A percentile compares a stretch with the other conserved stretches of the same genome.
Conservation (phyloP, 225 moss, liverwort and hornwort genomes). For the Marchantia paleacea region DNA sequence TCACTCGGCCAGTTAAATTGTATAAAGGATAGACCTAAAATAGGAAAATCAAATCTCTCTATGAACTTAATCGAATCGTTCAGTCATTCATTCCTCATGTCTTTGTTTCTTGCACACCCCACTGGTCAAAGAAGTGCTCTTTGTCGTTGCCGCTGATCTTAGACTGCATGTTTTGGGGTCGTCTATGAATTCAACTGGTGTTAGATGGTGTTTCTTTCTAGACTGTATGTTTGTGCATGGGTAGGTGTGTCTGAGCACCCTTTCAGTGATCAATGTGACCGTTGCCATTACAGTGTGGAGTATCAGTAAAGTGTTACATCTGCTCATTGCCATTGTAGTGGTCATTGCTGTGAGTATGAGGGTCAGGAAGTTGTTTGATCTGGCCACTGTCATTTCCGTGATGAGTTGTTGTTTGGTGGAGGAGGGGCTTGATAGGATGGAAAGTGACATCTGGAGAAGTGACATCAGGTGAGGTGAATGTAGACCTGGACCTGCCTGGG, state of each 20-base stretch:
- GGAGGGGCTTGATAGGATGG: not conserved
- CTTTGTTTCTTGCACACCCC: not conserved
- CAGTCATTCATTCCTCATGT: not conserved
- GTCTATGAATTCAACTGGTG: not conserved
- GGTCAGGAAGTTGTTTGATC: not conserved
- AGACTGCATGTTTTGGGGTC: not conserved
- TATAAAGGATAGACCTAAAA: not conserved
- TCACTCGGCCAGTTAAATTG: not conserved
- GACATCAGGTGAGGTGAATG: not conserved
- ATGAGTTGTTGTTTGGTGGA: too few relatives aligned
- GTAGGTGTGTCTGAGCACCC: not conserved
- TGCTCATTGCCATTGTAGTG: not conserved
- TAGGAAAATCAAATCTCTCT: not conserved
- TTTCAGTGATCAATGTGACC: not conserved
- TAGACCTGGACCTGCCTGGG: slow-evolving; percentile 8
- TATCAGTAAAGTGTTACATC: not conserved
- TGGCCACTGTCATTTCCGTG: too few relatives aligned
- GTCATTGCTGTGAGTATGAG: not conserved
- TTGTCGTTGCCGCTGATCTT: not conserved
- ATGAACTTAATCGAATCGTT: not conserved
- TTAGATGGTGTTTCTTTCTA: not conserved
- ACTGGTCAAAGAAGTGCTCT: not conserved
- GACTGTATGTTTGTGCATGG: too few relatives aligned
- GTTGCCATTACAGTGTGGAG: not conserved
- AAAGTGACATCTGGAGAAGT: slow-evolving; percentile 1